Evolutionary conservation across 2,329 filamentous ascomycete species (phyloP), one percentile per base, ranked within the genome.

Genomic region (Curvularia eragrostidis): DNA sequence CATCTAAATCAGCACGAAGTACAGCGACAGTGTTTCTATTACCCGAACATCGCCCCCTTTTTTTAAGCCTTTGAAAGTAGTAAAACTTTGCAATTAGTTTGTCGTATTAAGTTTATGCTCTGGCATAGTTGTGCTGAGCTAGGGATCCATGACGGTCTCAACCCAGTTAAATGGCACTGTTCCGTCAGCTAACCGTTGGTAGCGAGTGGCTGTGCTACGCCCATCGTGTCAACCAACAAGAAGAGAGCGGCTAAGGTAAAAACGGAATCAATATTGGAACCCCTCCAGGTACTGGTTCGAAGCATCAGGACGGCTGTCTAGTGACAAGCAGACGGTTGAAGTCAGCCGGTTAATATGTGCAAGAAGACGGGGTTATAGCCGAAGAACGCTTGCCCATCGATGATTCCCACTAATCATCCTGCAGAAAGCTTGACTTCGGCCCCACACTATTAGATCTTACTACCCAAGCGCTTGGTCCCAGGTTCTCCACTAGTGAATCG

Each of bases 361-460:
- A 47, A 9, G 9, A 47, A 32, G 12, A 47, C 23, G 28, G 28
- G 18, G 26, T 19, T 32, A 47, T 47, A 47, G n/a, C 43, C 43
- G 43, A 10, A 32, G 26, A 47, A 34, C 5, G 26, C 28, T 28
- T 49, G 15, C 28, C 32, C 5, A 15, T 9, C 4, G 15, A 8
- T 13, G 13, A 28, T 49, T 49, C 32, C 47, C 47, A 21, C 32
- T 39, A 49, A 49, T 49, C 47, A 49, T 26, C 47, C 34, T 26
- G 47, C 19, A 36, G 34, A 49, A 49, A 49, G 47, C 47, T 49
- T 49, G 34, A 49, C 23, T 49, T 49, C 34, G 21, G 32, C 47
- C 32, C 47, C 32, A 23, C 47, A 7, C n/a, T 10, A 6, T 26
- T 23, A 34, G 4, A 38, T 49, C 13, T 19, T 49, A 2, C 47